Conservation (phyloP, 2,329 filamentous ascomycete species). For the Ceratocystis ficicola region DNA sequence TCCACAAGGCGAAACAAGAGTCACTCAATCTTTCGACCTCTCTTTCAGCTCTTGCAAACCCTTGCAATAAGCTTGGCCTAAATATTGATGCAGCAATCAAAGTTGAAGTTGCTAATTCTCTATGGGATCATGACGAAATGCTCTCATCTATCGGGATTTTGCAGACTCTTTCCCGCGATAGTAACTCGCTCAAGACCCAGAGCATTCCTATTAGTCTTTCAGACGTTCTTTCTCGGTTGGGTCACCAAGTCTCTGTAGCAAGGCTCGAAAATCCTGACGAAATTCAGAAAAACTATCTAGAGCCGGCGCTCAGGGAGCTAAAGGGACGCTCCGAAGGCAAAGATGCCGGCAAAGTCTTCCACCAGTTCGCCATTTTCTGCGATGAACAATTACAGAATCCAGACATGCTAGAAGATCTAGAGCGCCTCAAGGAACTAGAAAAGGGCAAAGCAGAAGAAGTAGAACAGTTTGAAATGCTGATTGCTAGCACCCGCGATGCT, state of each 20-base stretch:
- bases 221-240: slow-evolving; percentile 75
- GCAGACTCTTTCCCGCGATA: slow-evolving; percentile 47
- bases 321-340: slow-evolving; percentile 53
- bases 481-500: slow-evolving; percentile 40
- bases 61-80: slow-evolving; percentile 59
- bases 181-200: slow-evolving; percentile 51
- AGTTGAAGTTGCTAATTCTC: slow-evolving; percentile 72
- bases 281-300: slow-evolving; percentile 77
- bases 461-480: slow-evolving; percentile 47
- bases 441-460: slow-evolving; percentile 57
- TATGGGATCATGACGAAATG: slow-evolving; percentile 92
- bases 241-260: slow-evolving; percentile 78
- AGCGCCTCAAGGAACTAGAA: slow-evolving; percentile 59
- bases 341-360: slow-evolving; percentile 78
- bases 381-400: slow-evolving; percentile 84
- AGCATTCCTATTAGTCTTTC: slow-evolving; percentile 60
- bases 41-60: slow-evolving; percentile 61
- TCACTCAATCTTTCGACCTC: slow-evolving; percentile 75
- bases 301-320: slow-evolving; percentile 71
- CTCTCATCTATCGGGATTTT: slow-evolving; percentile 80
- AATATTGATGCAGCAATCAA: slow-evolving; percentile 64
- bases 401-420: slow-evolving; percentile 72
- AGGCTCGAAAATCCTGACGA: slow-evolving; percentile 80
- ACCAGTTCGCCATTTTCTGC: slow-evolving; percentile 91
- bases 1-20: slow-evolving; percentile 72